Evolutionary conservation across 805 yeast species (phyloP).

Genomic region (Blastobotrys parvus): DNA sequence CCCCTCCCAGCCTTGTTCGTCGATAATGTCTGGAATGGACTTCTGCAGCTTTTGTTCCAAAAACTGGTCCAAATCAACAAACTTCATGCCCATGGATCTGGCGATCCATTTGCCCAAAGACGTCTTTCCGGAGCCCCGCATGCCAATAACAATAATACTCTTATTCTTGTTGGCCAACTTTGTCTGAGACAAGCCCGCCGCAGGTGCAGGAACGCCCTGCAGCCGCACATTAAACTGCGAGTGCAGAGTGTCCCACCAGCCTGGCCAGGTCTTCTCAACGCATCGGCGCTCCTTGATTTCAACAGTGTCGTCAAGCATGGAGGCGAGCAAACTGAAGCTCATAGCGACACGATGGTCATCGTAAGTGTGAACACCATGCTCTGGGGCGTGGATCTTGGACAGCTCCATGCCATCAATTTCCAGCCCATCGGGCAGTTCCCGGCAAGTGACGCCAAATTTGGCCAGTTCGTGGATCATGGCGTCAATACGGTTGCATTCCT

Average conservation of each 20-base stretch:
- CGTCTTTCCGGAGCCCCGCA: conserved; percentile 97
- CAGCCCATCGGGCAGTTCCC: conserved; percentile 88
- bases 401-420: conserved; percentile 62
- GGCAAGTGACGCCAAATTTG: conserved; percentile 81
- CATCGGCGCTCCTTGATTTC: conserved; percentile 79
- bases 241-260: conserved; percentile 96
- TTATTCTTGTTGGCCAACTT: conserved; percentile 30
- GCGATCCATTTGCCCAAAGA: conserved; percentile 79
- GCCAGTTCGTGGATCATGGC: conserved; percentile 89
- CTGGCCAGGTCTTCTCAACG: conserved; percentile 99
- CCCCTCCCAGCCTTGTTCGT: conserved; percentile 76
- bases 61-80: conserved; percentile 68
- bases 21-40: conserved; percentile 37
- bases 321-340: conserved; percentile 87
- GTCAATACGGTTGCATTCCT: conserved; percentile 91
- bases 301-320: conserved; percentile 54
- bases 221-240: conserved; percentile 54
- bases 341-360: conserved; percentile 98
- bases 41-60: conserved; percentile 48
- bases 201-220: conserved; percentile 41
- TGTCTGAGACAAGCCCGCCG: neutral
- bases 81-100: conserved; percentile 45
- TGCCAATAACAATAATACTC: conserved; percentile 79
- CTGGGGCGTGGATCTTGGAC: conserved; percentile 44
- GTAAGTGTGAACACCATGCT: conserved; percentile 62